Percentiles rank a stretch among this genome's conserved stretches.
Evolutionary conservation across 2,329 filamentous ascomycete species (phyloP).

Genomic region (Niveomyces coronatus): DNA sequence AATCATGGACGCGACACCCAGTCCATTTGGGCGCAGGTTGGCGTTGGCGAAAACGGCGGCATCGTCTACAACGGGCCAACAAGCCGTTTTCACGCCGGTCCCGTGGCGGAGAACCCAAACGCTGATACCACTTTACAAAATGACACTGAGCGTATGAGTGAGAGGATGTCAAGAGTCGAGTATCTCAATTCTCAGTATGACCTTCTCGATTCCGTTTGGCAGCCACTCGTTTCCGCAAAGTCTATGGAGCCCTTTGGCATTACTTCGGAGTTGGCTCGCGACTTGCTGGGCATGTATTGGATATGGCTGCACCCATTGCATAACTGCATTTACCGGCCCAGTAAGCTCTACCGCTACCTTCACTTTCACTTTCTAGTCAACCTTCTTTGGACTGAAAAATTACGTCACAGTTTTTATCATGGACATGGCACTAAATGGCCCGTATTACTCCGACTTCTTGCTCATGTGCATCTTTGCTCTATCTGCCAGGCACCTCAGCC

Average conservation of each 20-base stretch:
- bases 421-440: slow-evolving; percentile 14
- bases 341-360: too few species aligned
- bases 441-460: slow-evolving; percentile 15
- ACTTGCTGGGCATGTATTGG: slow-evolving; percentile 16
- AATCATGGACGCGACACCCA: too few species aligned
- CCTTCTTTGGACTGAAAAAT: too few species aligned
- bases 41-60: slow-evolving; percentile 14
- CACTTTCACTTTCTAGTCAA: too few species aligned
- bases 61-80: slow-evolving; percentile 16
- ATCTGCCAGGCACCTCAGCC: slow-evolving; percentile 9
- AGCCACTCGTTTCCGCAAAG: not conserved
- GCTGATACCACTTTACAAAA: not conserved
- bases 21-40: too few species aligned
- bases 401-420: too few species aligned
- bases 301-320: slow-evolving; percentile 16
- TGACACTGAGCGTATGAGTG: not conserved
- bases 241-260: not conserved
- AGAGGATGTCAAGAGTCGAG: not conserved
- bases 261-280: not conserved
- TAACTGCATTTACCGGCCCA: slow-evolving; percentile 13
- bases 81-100: slow-evolving; percentile 14
- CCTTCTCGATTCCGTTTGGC: not conserved
- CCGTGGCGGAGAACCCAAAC: not conserved
- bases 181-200: not conserved
- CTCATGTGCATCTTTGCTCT: slow-evolving; percentile 15